Conservation (phyloP, 2,329 filamentous ascomycete species). For the Neobulgaria alba region DNA sequence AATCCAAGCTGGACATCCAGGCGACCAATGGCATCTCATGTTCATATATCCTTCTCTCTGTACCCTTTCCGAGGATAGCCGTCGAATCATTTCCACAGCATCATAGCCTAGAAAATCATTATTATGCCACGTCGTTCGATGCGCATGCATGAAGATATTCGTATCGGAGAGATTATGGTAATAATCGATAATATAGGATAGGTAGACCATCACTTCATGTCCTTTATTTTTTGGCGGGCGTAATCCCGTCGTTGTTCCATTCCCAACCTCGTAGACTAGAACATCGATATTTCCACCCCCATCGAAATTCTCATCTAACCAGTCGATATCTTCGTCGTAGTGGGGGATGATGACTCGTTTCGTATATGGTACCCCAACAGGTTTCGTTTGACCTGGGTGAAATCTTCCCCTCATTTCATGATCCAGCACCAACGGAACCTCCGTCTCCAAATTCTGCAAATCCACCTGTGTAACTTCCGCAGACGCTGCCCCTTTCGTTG, state of each 20-base stretch:
- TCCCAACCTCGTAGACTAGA: slow-evolving; percentile 22
- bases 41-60: slow-evolving; percentile 49
- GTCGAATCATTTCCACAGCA: slow-evolving; percentile 28
- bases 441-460: too few relatives aligned
- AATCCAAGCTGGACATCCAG: slow-evolving; percentile 46
- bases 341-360: slow-evolving; percentile 17
- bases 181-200: slow-evolving; percentile 54
- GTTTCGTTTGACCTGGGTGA: neutral
- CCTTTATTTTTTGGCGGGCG: slow-evolving; percentile 43
- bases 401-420: neutral
- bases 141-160: slow-evolving; percentile 33
- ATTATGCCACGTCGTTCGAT: slow-evolving; percentile 35
- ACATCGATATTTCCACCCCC: slow-evolving; percentile 5
- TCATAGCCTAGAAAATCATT: slow-evolving; percentile 21
- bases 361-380: slow-evolving; percentile 8
- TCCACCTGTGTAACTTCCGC: too few relatives aligned
- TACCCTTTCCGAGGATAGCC: slow-evolving; percentile 29
- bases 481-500: too few relatives aligned
- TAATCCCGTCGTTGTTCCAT: slow-evolving; percentile 26
- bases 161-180: slow-evolving; percentile 41
- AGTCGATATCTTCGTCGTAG: slow-evolving; percentile 16
- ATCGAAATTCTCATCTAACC: slow-evolving; percentile 19
- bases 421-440: too few relatives aligned
- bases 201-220: slow-evolving; percentile 24
- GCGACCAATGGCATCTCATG: slow-evolving; percentile 49